Percentiles rank a stretch among this genome's conserved stretches.
These are phyloP conservation scores for Jaapia argillacea DNA, from an alignment of 768 basidiomycete species.

Conservation along the genomic window DNA sequence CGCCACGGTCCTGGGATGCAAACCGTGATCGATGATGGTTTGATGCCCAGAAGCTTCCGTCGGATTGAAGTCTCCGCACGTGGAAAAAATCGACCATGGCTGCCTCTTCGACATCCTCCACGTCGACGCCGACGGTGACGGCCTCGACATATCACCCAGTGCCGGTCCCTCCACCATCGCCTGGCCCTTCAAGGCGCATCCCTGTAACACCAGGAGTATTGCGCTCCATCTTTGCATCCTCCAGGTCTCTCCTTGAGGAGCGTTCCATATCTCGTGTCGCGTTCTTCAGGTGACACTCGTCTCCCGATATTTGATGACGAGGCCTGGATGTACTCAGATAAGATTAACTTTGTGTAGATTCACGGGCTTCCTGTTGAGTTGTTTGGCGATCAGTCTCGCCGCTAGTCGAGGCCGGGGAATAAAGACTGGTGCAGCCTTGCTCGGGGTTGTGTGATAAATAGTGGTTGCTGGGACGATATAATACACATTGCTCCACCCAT, in stretches of 20 bases:
- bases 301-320: neutral
- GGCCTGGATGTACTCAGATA: neutral
- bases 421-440: slow-evolving; percentile 51
- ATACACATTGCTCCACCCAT: too few species aligned
- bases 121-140: neutral
- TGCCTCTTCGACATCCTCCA: neutral
- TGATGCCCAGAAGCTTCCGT: too few species aligned
- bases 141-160: slow-evolving; percentile 8
- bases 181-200: slow-evolving; percentile 48
- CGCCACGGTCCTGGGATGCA: too few species aligned
- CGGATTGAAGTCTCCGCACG: too few species aligned
- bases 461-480: too few species aligned
- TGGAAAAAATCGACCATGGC: too few species aligned
- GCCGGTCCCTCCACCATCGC: slow-evolving; percentile 25
- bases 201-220: slow-evolving; percentile 79
- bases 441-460: slow-evolving; percentile 43
- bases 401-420: slow-evolving; percentile 65
- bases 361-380: slow-evolving; percentile 74
- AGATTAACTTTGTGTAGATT: slow-evolving; percentile 36
- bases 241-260: slow-evolving; percentile 72
- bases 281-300: slow-evolving; percentile 60
- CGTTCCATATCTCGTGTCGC: slow-evolving; percentile 77
- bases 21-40: too few species aligned
- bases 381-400: slow-evolving; percentile 66
- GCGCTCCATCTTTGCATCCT: slow-evolving; percentile 80